Base-by-base conservation (phyloP, 768 basidiomycete genomes). In the Asterophora parasitica region DNA sequence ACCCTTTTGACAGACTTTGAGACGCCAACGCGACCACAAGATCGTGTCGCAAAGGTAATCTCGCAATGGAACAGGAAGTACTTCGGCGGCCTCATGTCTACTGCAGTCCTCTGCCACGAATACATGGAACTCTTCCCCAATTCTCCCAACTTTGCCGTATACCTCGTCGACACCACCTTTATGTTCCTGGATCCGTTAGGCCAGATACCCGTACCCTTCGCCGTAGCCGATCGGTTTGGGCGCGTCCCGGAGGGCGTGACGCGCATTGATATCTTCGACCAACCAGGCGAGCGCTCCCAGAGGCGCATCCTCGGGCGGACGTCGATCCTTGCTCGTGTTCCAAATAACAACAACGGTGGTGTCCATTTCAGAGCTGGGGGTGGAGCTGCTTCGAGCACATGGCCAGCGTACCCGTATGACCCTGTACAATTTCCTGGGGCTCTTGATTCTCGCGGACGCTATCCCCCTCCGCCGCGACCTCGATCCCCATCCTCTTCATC, bases 71-170 rank as follows among this genome's bases (percentile, higher is more conserved):
- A 59, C 30, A 20, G 23, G 35, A 48, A 50, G 19, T 59, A 55
- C 27, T 59, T 59, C 38, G 13, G 38, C 17, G 50, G 42, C n/a
- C 51, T 48, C 9, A 41, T 35, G n/a, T 50, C 54, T 4, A 31
- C 47, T 26, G 56, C 45, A 3, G 34, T 55, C 20, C 56, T 59
- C 7, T 59, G 58, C 23, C 51, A 54, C 23, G 56, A 59, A 23
- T 62, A 61, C 36, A 41, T 53, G 8, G 41, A 54, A 13, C 51
- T 49, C 4, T 55, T 48, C 47, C 57, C 55, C 5, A 26, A 57
- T 12, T 63, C 63, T 12, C 55, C 61, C 7, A 12, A 12, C 4
- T 39, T 39, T 26, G 51, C 61, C 7, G 52, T 65, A 19, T 65
- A 65, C 40, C 17, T 65, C 9, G 44, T 62, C 6, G 63, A 65